phyloP scores from a whole-genome alignment of 2,329 filamentous ascomycete genomes.

The Escovopsis weberi region DNA sequence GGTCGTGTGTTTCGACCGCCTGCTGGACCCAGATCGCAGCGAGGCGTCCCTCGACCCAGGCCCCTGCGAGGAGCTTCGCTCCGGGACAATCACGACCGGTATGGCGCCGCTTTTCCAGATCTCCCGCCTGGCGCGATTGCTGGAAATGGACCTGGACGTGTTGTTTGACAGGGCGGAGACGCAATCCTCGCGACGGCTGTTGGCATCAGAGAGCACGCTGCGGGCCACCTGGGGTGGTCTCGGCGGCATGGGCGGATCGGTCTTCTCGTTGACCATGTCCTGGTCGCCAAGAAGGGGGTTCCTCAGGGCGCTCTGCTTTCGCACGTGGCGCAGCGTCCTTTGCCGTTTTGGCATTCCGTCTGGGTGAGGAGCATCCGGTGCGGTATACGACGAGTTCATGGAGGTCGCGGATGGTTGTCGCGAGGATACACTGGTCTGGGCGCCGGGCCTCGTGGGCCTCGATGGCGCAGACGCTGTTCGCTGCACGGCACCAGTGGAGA shows the following conservation, averaged over 20 bases:
- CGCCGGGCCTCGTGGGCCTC: constrained; percentile 24
- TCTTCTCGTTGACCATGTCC: constrained; percentile 4
- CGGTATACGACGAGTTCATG: constrained; percentile 38
- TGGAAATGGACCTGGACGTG: constrained; percentile 36
- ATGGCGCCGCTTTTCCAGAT: constrained; percentile 45
- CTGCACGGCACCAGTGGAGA: constrained; percentile 7
- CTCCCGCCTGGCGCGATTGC: constrained; percentile 40
- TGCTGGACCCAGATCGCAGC: constrained; percentile 46
- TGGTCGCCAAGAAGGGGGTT: constrained; percentile 21
- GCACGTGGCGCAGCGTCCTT: constrained; percentile 46
- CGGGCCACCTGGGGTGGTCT: constrained; percentile 16
- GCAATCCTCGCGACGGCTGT: constrained; percentile 29
- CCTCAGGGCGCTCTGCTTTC: constrained; percentile 37
- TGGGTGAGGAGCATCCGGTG: constrained; percentile 44
- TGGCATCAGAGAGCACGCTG: constrained; percentile 13
- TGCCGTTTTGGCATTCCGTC: constrained; percentile 30
- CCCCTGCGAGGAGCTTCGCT: constrained; percentile 39
- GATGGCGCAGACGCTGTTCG: constrained; percentile 15
- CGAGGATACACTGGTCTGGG: constrained; percentile 21
- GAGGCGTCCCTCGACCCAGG: constrained; percentile 40
- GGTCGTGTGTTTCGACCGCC: constrained; percentile 35
- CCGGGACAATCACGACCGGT: constrained; percentile 47
- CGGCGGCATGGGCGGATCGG: constrained; percentile 7
- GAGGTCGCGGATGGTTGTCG: constrained; percentile 40
- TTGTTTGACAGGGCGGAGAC: constrained; percentile 33